Evolutionary conservation across 305 asterid species (phyloP), one percentile per base, ranked within the genome.

Genomic region (Andrographis paniculata): DNA sequence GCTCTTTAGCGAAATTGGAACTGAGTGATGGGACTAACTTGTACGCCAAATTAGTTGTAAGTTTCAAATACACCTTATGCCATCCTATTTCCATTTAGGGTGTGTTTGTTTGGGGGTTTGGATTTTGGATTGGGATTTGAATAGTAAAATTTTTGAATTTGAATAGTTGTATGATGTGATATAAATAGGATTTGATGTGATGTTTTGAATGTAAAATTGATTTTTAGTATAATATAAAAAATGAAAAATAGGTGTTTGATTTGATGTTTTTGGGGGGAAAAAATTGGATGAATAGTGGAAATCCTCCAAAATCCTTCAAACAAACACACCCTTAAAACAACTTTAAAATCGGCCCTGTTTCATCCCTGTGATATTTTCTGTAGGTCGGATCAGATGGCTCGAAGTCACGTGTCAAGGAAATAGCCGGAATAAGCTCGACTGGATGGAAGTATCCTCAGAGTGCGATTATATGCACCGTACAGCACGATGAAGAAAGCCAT

Each of bases 361-460:
- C 3, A 17, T 44, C 30, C 6, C 19, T 38, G 48, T 60, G 22
- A 16, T 47, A 13, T 19, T 30, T 49, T 22, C 36, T 45, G 20
- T 70, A 87, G 99, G 95, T 91, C 31, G 96, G 96, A 64, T 77
- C 99, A 1, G 99, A 92, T 61, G 99, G 99, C 28, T 87, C 93
- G 55, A 92, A 82, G 68, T 92, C 99, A 22, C 82, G 79, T 35
- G 91, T 87, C 31, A 81, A 89, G 75, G 95, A 92, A 56, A 62
- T 87, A 37, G 76, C 96, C 15, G 88, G 87, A 70, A 92, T 92
- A 56, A 66, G 56, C 55, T 76, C 99, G 44, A 81, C 86, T 12
- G 99, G 95, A 51, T 84, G 99, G 96, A 87, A 81, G 63, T 87
- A 92, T 60, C 62, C 94, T 6, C 96, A 92, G 64, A 75, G 70